Evolutionary conservation across 768 basidiomycete genomes (phyloP).

Genomic region (Suillus luteus): DNA sequence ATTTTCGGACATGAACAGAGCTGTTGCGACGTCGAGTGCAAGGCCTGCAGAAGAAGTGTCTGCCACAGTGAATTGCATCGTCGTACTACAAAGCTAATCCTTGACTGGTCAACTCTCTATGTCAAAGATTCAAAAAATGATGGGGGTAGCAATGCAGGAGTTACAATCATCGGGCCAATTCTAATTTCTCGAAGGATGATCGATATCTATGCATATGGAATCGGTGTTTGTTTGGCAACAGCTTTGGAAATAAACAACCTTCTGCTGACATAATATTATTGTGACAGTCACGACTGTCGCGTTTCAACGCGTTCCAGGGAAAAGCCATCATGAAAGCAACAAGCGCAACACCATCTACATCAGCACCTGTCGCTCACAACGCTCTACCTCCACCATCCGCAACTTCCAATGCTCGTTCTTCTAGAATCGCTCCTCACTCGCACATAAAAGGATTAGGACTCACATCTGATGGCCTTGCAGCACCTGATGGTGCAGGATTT

Average conservation of each 20-base stretch:
- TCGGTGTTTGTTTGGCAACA: conserved; percentile 10
- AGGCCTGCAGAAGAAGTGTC: neutral
- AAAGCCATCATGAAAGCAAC: conserved; percentile 37
- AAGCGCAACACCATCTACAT: conserved; percentile 47
- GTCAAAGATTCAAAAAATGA: neutral
- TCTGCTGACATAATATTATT: conserved; percentile 16
- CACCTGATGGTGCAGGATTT: conserved; percentile 77
- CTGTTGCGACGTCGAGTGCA: neutral
- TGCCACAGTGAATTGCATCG: neutral
- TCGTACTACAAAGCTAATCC: neutral
- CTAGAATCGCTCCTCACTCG: conserved; percentile 88
- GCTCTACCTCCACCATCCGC: conserved; percentile 70
- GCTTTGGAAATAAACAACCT: conserved; percentile 15
- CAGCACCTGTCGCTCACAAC: conserved; percentile 67
- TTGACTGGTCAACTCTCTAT: neutral
- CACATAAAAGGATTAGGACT: conserved; percentile 97
- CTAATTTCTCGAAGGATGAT: neutral
- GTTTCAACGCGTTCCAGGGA: conserved; percentile 1
- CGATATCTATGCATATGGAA: too few species aligned
- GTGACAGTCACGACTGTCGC: conserved; percentile 10
- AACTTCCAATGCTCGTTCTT: conserved; percentile 62
- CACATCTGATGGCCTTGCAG: conserved; percentile 78
- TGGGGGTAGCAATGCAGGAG: neutral
- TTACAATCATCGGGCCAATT: neutral
- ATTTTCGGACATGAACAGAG: neutral